Evolutionary conservation across 495 filamentous ascomycete species (phyloP).

Genomic region (Tuber umbilicatum): DNA sequence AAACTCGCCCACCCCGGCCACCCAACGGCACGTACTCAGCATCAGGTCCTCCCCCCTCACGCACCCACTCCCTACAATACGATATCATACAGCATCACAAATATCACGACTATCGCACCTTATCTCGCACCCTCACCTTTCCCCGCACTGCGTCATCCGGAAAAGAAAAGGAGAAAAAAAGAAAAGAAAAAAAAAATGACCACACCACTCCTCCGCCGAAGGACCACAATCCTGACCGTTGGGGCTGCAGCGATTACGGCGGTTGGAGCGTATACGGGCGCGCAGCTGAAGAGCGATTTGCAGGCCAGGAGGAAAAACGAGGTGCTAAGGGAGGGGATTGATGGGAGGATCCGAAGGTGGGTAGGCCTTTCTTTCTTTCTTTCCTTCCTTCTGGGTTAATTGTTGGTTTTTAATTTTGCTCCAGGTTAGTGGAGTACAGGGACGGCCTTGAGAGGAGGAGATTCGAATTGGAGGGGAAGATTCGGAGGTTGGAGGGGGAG

Average conservation of each 20-base stretch:
- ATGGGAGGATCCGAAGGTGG: conserved; percentile 28
- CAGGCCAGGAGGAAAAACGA: conserved; percentile 13
- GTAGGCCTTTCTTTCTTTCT: neutral
- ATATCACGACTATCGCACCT: neutral
- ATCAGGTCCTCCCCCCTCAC: neutral
- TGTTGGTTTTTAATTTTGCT: neutral
- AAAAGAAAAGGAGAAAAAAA: neutral
- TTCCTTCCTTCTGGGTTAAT: no score
- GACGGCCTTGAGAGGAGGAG: conserved; percentile 24
- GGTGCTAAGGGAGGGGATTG: conserved; percentile 15
- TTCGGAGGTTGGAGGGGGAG: conserved; percentile 20
- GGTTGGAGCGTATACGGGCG: conserved; percentile 35
- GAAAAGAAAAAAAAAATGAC: conserved; percentile 6
- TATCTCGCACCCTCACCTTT: neutral
- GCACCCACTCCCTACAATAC: no score
- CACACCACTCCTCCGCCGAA: conserved; percentile 31
- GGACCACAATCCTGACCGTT: conserved; percentile 22
- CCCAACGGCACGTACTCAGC: neutral
- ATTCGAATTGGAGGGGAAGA: conserved; percentile 30
- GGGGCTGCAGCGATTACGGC: conserved; percentile 32
- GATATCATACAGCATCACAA: neutral
- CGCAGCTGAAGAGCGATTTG: conserved; percentile 30
- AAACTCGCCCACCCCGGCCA: neutral
- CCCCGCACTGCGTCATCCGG: neutral
- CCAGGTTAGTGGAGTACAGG: conserved; percentile 34